A percentile compares a stretch with the other conserved stretches of the same genome.
These are phyloP conservation scores for Talaromyces albobiverticillius DNA, from an alignment of 2,329 filamentous ascomycete genomes.

Conservation along the genomic window DNA sequence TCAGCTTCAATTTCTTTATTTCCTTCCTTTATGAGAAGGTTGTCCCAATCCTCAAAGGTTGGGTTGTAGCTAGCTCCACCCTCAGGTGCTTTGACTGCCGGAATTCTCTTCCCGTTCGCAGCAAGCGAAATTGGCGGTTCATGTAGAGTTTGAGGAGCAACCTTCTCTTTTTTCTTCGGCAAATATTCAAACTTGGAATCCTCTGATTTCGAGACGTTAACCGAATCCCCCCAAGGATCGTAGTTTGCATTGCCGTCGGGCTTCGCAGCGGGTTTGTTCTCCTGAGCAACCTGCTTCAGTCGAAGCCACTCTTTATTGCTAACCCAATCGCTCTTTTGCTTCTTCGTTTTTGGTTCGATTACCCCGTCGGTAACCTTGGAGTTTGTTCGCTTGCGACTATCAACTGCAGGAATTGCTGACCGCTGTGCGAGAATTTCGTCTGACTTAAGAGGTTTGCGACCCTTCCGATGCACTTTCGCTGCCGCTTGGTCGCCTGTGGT, in stretches of 20 bases:
- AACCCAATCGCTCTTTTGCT: conserved; percentile 73
- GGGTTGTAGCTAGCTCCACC: conserved; percentile 94
- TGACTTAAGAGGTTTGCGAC: conserved; percentile 75
- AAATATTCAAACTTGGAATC: conserved; percentile 64
- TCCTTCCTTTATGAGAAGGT: conserved; percentile 70
- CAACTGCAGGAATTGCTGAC: conserved; percentile 76
- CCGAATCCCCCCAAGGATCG: conserved; percentile 72
- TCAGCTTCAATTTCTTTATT: conserved; percentile 77
- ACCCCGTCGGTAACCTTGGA: conserved; percentile 71
- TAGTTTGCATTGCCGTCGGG: conserved; percentile 60
- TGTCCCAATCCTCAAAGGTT: conserved; percentile 78
- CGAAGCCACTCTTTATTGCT: conserved; percentile 79
- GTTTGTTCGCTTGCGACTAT: conserved; percentile 71
- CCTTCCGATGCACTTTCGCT: conserved; percentile 62
- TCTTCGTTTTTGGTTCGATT: conserved; percentile 65
- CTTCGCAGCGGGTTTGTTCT: conserved; percentile 42
- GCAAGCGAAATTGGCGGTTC: conserved; percentile 76
- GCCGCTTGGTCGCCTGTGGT: conserved; percentile 67
- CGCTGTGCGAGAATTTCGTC: conserved; percentile 88
- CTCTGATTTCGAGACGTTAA: conserved; percentile 39
- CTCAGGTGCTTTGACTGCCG: conserved; percentile 73
- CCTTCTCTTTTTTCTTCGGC: conserved; percentile 62
- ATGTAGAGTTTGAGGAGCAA: conserved; percentile 72
- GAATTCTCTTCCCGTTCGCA: conserved; percentile 75
- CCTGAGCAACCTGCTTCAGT: conserved; percentile 78